A percentile compares a stretch with the other conserved stretches of the same genome.
phyloP scores from a whole-genome alignment of 345 rosid species.

The Geranium rotundifolium region DNA sequence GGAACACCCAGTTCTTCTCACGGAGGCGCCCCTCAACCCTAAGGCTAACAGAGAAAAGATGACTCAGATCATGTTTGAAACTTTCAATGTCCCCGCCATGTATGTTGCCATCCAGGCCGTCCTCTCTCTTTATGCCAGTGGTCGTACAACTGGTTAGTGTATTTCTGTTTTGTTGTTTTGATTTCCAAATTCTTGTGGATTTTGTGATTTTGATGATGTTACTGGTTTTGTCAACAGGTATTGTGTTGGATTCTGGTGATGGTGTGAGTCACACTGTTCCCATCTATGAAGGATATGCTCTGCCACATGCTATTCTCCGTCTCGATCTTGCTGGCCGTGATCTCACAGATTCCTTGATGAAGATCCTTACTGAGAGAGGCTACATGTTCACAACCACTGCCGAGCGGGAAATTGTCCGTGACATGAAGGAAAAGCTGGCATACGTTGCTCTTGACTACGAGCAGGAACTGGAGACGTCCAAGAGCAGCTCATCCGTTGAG shows the following conservation, averaged over 20 bases:
- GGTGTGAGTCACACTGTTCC: conserved; percentile 64
- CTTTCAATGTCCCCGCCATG: conserved; percentile 36
- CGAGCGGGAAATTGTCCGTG: conserved; percentile 85
- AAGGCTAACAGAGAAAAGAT: conserved; percentile 43
- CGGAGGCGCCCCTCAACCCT: conserved; percentile 41
- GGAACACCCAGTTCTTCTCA: conserved; percentile 38
- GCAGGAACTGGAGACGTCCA: conserved; percentile 53
- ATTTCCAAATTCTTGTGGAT: neutral
- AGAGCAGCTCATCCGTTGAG: conserved; percentile 37
- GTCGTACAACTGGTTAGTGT: conserved; percentile 32
- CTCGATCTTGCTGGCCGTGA: conserved; percentile 56
- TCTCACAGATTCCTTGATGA: conserved; percentile 53
- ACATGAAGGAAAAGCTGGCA: conserved; percentile 69
- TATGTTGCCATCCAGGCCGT: conserved; percentile 34
- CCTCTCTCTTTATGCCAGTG: conserved; percentile 34
- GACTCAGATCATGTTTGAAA: conserved; percentile 41
- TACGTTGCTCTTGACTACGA: conserved; percentile 51
- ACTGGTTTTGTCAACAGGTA: conserved; percentile 24
- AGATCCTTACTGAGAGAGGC: conserved; percentile 58
- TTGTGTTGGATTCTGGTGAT: conserved; percentile 66
- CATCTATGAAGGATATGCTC: conserved; percentile 52
- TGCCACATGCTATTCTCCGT: conserved; percentile 55
- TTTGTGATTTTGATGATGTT: neutral
- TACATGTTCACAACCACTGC: conserved; percentile 62
- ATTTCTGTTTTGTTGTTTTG: neutral